These are phyloP conservation scores for Mycena haematopus DNA, from an alignment of 768 basidiomycete species.

Conservation along the genomic window DNA sequence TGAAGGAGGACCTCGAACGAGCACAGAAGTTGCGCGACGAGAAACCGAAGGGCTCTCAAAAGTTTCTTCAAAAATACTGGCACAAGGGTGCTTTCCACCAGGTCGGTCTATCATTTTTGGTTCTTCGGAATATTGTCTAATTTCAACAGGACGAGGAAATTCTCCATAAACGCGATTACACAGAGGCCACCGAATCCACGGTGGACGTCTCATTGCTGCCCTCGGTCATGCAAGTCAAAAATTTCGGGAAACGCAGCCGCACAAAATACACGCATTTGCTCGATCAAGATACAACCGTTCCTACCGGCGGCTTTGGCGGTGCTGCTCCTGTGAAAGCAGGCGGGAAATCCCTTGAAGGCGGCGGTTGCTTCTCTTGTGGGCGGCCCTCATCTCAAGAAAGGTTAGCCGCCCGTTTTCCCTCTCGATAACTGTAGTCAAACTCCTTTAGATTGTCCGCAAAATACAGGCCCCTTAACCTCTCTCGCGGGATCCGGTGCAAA, in stretches of 20 bases:
- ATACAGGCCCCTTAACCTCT: constrained; percentile 44
- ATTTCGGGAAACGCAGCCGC: constrained; percentile 91
- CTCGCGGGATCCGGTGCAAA: constrained; percentile 44
- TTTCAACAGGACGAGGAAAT: constrained; percentile 81
- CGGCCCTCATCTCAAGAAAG: constrained; percentile 92
- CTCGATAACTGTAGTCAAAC: background rate
- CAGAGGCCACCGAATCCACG: constrained; percentile 87
- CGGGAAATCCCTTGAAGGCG: constrained; percentile 58
- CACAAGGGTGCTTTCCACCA: constrained; percentile 99
- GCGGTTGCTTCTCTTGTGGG: constrained; percentile 94
- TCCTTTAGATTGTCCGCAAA: constrained; percentile 57
- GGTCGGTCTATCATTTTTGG: constrained; percentile 46
- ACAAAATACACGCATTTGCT: constrained; percentile 97
- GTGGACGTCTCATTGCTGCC: constrained; percentile 89
- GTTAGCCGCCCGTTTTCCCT: constrained; percentile 44
- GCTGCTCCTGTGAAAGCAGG: constrained; percentile 58
- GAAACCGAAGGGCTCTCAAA: constrained; percentile 90
- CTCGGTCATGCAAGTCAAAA: constrained; percentile 95
- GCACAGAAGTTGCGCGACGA: constrained; percentile 84
- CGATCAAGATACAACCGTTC: constrained; percentile 88
- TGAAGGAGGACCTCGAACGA: constrained; percentile 90
- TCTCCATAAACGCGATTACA: constrained; percentile 82
- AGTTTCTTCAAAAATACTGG: constrained; percentile 98
- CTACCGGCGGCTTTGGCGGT: constrained; percentile 71
- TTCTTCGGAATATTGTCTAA: background rate